phyloP scores from a whole-genome alignment of 306 rosid genomes.

The Trifolium dubium region DNA sequence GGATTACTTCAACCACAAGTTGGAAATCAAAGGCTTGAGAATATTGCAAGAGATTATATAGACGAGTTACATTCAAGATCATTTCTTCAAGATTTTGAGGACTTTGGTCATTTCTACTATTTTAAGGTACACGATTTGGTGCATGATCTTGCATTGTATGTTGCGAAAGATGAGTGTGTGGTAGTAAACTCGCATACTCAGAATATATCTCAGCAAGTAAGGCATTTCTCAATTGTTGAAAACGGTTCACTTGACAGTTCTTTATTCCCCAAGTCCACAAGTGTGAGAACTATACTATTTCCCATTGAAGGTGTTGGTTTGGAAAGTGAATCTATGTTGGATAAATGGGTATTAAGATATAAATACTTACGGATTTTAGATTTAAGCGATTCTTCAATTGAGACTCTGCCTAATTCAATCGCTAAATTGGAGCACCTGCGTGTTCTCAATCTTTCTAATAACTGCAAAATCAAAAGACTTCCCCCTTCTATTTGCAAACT shows the following conservation, averaged over 20 bases:
- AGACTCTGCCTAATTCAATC: slow-evolving; percentile 15
- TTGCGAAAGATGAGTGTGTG: slow-evolving; percentile 30
- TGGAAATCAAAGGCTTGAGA: neutral
- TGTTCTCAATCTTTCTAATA: neutral
- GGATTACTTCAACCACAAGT: neutral
- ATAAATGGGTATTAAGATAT: neutral
- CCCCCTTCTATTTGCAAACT: slow-evolving; percentile 21
- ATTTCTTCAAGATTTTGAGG: slow-evolving; percentile 9
- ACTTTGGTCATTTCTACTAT: neutral
- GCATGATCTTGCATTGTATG: slow-evolving; percentile 42
- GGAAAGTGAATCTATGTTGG: neutral
- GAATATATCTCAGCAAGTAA: neutral
- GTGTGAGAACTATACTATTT: neutral
- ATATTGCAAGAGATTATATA: neutral
- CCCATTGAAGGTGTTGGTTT: neutral
- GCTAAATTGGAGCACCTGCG: slow-evolving; percentile 12
- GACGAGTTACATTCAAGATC: slow-evolving; percentile 30
- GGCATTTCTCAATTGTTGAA: slow-evolving; percentile 20
- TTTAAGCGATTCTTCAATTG: slow-evolving; percentile 11
- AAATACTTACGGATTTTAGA: slow-evolving; percentile 9
- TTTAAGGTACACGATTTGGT: slow-evolving; percentile 44
- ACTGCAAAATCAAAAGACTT: slow-evolving; percentile 1
- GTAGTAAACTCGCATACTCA: neutral
- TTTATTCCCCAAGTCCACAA: neutral
- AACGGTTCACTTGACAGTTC: neutral